These are phyloP conservation scores for Craspedostauros australis DNA, from an alignment of 108 stramenopile genomes.

Conservation along the genomic window DNA sequence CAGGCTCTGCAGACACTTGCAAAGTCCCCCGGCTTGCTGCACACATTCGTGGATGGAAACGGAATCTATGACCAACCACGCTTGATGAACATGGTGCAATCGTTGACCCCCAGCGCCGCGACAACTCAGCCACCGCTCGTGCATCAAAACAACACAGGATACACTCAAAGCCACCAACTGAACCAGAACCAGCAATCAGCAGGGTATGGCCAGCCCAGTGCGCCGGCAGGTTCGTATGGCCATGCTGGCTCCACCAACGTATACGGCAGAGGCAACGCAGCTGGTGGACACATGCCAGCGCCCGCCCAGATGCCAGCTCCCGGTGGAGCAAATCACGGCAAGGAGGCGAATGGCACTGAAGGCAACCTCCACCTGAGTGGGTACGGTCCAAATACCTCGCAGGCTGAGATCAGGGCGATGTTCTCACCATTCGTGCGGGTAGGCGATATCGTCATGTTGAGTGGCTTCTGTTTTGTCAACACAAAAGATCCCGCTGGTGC, in stretches of 20 bases:
- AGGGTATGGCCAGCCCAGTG: too few species aligned
- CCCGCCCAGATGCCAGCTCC: too few species aligned
- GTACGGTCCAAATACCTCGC: slow-evolving; percentile 74
- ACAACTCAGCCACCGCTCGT: slow-evolving; percentile 18
- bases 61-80: slow-evolving; percentile 74
- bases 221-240: too few species aligned
- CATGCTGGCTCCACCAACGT: too few species aligned
- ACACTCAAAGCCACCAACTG: too few species aligned
- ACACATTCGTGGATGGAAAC: slow-evolving; percentile 64
- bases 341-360: slow-evolving; percentile 23
- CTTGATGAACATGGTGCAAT: slow-evolving; percentile 69
- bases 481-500: slow-evolving; percentile 73
- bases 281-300: background rate
- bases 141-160: too few species aligned
- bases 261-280: too few species aligned
- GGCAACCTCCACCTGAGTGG: slow-evolving; percentile 84
- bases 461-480: slow-evolving; percentile 75
- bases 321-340: slow-evolving; percentile 5
- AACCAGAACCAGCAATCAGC: too few species aligned
- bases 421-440: slow-evolving; percentile 82
- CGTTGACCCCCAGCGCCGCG: slow-evolving; percentile 49
- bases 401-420: slow-evolving; percentile 61
- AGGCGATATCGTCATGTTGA: slow-evolving; percentile 74
- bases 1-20: slow-evolving; percentile 79
- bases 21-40: slow-evolving; percentile 55